phyloP scores from a whole-genome alignment of 257 asterid species.

The Forsythia viridissima region DNA sequence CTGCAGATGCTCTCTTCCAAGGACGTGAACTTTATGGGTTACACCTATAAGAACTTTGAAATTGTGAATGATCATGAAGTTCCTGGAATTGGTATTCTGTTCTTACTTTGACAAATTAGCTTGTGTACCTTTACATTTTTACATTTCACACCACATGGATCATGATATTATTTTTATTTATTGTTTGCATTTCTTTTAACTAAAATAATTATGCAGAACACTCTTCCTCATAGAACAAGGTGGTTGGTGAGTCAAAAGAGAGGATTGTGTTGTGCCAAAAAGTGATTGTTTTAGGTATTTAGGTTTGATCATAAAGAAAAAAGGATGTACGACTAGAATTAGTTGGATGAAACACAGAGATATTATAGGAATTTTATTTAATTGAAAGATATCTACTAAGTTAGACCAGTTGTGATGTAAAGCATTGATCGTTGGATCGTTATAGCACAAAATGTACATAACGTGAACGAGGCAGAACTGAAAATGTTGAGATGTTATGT shows the following conservation, averaged over 20 bases:
- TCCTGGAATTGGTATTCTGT: slow-evolving; percentile 68
- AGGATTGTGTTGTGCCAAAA: neutral
- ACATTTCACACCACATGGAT: neutral
- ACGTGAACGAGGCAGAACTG: neutral
- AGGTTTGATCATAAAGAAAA: neutral
- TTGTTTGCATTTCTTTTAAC: neutral
- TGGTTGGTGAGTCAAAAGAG: neutral
- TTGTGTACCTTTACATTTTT: neutral
- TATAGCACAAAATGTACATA: neutral
- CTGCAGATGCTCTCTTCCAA: slow-evolving; percentile 94
- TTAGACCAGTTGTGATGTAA: neutral
- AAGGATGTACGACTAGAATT: neutral
- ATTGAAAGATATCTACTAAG: neutral
- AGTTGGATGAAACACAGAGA: neutral
- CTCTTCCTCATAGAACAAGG: neutral
- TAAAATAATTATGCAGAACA: neutral
- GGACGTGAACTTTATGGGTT: slow-evolving; percentile 97
- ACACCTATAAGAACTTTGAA: slow-evolving; percentile 95
- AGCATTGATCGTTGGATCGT: neutral
- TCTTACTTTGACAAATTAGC: slow-evolving; percentile 17
- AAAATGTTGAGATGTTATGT: neutral
- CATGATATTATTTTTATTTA: neutral
- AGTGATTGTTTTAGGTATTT: neutral
- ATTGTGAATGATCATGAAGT: slow-evolving; percentile 88
- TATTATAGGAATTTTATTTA: neutral